These are phyloP conservation scores for Fragaria nilgerrensis DNA, from an alignment of 306 rosid genomes.

Conservation along the genomic window DNA sequence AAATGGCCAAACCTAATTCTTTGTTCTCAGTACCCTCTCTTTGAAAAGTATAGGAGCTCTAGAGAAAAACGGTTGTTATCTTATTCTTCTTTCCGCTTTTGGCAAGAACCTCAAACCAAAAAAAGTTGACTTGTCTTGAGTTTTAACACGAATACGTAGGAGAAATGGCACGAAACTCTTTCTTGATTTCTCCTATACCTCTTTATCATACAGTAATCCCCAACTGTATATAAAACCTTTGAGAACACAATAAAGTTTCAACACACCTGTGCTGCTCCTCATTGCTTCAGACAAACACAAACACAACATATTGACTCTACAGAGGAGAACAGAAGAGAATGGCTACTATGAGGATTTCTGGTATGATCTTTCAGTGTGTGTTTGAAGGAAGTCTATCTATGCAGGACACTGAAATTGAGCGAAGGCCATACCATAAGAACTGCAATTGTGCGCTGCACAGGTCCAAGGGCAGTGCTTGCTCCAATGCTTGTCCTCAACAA, in stretches of 20 bases:
- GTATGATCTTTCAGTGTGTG: slow-evolving; percentile 40
- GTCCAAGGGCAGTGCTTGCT: background rate
- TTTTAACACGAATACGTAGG: slow-evolving; percentile 2
- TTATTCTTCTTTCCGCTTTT: background rate
- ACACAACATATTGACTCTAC: background rate
- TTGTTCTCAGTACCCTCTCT: background rate
- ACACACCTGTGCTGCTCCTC: background rate
- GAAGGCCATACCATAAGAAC: slow-evolving; percentile 66
- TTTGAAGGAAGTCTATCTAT: slow-evolving; percentile 57
- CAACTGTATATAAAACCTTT: background rate
- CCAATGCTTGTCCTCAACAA: background rate
- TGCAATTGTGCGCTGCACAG: slow-evolving; percentile 35
- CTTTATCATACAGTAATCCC: background rate
- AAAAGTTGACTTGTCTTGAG: background rate
- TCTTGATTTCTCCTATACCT: slow-evolving; percentile 14
- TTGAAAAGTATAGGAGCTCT: background rate
- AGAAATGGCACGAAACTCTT: background rate
- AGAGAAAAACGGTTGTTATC: slow-evolving; percentile 3
- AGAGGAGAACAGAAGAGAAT: background rate
- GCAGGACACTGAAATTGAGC: slow-evolving; percentile 44
- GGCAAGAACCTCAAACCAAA: slow-evolving; percentile 8
- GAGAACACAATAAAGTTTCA: slow-evolving; percentile 10
- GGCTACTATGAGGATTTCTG: slow-evolving; percentile 40
- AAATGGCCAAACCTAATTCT: background rate
- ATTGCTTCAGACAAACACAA: background rate